Conservation (phyloP, 306 rosid species). For the Cucumis hystrix region DNA sequence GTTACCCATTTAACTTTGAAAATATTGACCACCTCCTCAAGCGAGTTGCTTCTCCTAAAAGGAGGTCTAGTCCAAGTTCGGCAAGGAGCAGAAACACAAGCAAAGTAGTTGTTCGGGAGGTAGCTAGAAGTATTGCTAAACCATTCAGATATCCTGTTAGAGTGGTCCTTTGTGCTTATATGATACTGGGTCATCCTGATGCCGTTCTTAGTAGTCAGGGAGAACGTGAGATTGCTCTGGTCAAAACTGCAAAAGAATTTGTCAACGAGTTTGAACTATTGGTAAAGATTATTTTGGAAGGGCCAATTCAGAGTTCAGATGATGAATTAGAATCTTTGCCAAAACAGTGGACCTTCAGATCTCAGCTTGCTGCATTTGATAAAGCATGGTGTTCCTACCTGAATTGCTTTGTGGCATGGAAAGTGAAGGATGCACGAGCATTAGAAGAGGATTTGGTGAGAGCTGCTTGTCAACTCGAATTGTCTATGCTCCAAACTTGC, state of each 20-base stretch:
- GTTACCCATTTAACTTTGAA: slow-evolving; percentile 32
- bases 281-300: slow-evolving; percentile 51
- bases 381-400: slow-evolving; percentile 93
- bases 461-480: slow-evolving; percentile 96
- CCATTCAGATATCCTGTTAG: slow-evolving; percentile 76
- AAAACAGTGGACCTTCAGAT: slow-evolving; percentile 57
- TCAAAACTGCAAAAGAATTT: slow-evolving; percentile 67
- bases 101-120: slow-evolving; percentile 16
- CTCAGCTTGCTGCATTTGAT: slow-evolving; percentile 78
- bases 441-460: slow-evolving; percentile 88
- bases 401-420: slow-evolving; percentile 81
- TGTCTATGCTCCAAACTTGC: slow-evolving; percentile 93
- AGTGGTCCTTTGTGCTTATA: slow-evolving; percentile 50
- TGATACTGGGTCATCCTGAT: slow-evolving; percentile 15
- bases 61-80: slow-evolving; percentile 45
- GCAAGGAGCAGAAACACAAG: slow-evolving; percentile 37
- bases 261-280: slow-evolving; percentile 54
- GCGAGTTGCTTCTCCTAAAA: slow-evolving; percentile 78
- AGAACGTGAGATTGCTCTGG: slow-evolving; percentile 60
- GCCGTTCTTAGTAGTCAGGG: slow-evolving; percentile 54
- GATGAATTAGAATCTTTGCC: slow-evolving; percentile 35
- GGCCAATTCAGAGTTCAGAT: slow-evolving; percentile 50
- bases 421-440: slow-evolving; percentile 75
- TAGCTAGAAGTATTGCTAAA: neutral
- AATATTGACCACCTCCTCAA: slow-evolving; percentile 90